Conservation (phyloP, 371 early-diverging fungal species). For the Circinella minor region DNA sequence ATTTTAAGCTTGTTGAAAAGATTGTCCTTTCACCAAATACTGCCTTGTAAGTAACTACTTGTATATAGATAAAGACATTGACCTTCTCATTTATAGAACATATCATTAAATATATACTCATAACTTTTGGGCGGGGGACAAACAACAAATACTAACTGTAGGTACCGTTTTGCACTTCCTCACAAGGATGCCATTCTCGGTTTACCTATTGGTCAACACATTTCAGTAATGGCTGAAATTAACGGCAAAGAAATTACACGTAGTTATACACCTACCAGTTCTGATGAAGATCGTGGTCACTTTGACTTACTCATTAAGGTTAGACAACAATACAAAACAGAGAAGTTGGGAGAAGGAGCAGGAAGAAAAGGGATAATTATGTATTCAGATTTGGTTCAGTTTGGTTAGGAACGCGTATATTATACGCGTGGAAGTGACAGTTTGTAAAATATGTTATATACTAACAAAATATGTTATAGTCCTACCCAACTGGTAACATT, state of each 20-base stretch:
- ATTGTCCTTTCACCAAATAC: conserved; percentile 81
- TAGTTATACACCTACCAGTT: conserved; percentile 93
- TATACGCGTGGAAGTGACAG: too few species aligned
- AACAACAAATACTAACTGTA: conserved; percentile 20
- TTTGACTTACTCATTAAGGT: conserved; percentile 95
- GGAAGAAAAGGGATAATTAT: not conserved
- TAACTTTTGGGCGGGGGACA: too few species aligned
- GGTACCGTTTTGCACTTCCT: conserved; percentile 90
- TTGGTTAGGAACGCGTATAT: too few species aligned
- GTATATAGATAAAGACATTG: not conserved
- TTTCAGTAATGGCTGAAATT: conserved; percentile 86
- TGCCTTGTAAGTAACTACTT: conserved; percentile 67
- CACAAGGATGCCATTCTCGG: conserved; percentile 71
- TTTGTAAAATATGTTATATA: too few species aligned
- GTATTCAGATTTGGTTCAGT: too few species aligned
- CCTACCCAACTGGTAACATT: conserved; percentile 86
- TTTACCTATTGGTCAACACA: conserved; percentile 94
- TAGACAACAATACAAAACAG: not conserved
- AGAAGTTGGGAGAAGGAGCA: not conserved
- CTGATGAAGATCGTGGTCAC: conserved; percentile 83
- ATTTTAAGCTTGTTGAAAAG: conserved; percentile 82
- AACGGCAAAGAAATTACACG: conserved; percentile 87
- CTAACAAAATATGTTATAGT: conserved; percentile 38
- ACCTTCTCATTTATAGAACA: too few species aligned
- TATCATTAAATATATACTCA: too few species aligned